Percentiles rank a stretch among this genome's conserved stretches.
Conservation (phyloP, 768 basidiomycete species). For the Udeniomyces megalosporus region DNA sequence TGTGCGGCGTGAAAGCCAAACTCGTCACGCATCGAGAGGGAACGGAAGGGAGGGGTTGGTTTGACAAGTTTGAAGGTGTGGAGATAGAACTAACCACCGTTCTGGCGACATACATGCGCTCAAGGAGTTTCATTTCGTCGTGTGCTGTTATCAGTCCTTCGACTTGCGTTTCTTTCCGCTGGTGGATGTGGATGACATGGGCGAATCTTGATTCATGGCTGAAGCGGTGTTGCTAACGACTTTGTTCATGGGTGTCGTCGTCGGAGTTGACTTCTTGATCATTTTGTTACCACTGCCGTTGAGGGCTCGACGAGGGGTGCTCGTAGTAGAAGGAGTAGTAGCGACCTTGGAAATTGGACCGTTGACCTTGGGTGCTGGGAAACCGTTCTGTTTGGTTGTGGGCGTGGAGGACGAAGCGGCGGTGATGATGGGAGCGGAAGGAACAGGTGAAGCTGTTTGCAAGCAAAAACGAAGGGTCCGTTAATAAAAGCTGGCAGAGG, state of each 20-base stretch:
- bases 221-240: background rate
- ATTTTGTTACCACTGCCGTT: background rate
- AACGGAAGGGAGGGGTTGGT: too few relatives aligned
- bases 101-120: too few relatives aligned
- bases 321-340: background rate
- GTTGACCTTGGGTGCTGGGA: background rate
- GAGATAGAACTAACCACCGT: too few relatives aligned
- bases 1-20: too few relatives aligned
- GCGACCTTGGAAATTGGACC: background rate
- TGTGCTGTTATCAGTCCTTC: constrained; percentile 4
- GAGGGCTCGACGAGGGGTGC: background rate
- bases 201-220: background rate
- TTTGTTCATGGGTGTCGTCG: background rate
- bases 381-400: background rate
- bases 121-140: too few relatives aligned
- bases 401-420: background rate
- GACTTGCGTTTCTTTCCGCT: constrained; percentile 13
- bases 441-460: background rate
- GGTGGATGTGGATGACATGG: background rate
- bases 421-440: background rate
- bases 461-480: background rate
- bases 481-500: background rate
- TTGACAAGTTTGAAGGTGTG: too few relatives aligned
- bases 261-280: background rate
- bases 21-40: too few relatives aligned